A percentile compares a stretch with the other conserved stretches of the same genome.
phyloP scores from a whole-genome alignment of 768 basidiomycete genomes.

The Ramaria rubella region DNA sequence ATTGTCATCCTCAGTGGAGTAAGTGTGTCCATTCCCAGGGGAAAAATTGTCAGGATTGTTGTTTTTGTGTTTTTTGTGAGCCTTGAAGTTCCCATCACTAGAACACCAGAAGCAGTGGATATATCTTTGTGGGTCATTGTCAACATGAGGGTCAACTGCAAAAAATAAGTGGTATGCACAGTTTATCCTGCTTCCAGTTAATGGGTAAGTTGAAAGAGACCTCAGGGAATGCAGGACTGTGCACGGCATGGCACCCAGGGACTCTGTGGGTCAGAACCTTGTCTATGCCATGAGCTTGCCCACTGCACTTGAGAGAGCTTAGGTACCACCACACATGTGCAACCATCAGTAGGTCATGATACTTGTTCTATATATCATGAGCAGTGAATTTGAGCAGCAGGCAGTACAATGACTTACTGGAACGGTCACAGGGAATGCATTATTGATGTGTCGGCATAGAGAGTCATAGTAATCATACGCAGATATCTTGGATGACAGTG shows the following conservation, averaged over 20 bases:
- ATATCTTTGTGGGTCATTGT: conserved; percentile 10
- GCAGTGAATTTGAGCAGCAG: neutral
- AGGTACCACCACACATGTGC: neutral
- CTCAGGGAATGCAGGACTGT: neutral
- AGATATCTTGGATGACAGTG: neutral
- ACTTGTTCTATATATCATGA: neutral
- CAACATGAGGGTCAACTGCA: neutral
- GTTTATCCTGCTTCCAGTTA: neutral
- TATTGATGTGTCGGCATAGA: neutral
- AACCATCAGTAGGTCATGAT: neutral
- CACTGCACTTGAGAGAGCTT: neutral
- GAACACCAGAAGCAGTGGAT: conserved; percentile 13
- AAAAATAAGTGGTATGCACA: neutral
- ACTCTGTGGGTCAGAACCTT: neutral
- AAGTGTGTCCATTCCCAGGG: conserved; percentile 13
- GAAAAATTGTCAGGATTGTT: conserved; percentile 18
- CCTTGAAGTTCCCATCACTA: conserved; percentile 18
- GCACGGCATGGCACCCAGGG: neutral
- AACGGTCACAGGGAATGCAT: neutral
- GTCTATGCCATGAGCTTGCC: neutral
- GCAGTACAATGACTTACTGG: neutral
- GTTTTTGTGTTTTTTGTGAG: conserved; percentile 14
- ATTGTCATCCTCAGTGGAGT: conserved; percentile 14
- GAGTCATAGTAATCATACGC: neutral
- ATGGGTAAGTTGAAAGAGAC: neutral